These are phyloP conservation scores for Diaporthe sp. DNA, from an alignment of 2,329 filamentous ascomycete species.

Conservation along the genomic window DNA sequence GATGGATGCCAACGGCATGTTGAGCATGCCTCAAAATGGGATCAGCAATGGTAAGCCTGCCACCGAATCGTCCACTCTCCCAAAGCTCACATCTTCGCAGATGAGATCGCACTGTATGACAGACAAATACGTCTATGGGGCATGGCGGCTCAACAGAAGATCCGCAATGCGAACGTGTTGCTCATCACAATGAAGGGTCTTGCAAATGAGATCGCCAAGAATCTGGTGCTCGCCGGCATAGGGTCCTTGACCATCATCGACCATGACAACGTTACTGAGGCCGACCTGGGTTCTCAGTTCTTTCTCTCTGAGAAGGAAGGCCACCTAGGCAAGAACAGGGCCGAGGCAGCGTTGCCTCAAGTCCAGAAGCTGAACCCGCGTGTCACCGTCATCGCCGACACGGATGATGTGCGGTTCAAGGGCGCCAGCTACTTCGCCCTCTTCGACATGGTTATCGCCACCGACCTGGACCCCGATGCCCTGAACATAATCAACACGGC, in stretches of 20 bases:
- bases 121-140: constrained; percentile 98
- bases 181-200: constrained; percentile 90
- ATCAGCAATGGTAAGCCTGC: constrained; percentile 39
- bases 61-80: not conserved
- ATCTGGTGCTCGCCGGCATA: constrained; percentile 93
- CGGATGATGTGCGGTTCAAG: constrained; percentile 75
- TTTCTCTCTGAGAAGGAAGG: constrained; percentile 77
- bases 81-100: constrained; percentile 56
- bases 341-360: constrained; percentile 81
- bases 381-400: constrained; percentile 80
- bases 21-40: constrained; percentile 36
- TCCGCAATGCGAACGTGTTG: constrained; percentile 89
- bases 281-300: constrained; percentile 86
- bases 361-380: constrained; percentile 91
- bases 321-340: constrained; percentile 85
- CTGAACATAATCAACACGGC: constrained; percentile 87
- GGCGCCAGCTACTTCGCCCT: constrained; percentile 79
- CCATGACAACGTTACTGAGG: constrained; percentile 78
- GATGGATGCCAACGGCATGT: constrained; percentile 37
- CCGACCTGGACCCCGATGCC: constrained; percentile 82
- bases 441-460: constrained; percentile 91
- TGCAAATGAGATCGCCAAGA: constrained; percentile 96
- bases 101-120: constrained; percentile 97
- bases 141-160: constrained; percentile 92
- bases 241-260: constrained; percentile 92